Evolutionary conservation across 768 basidiomycete species (phyloP).

Genomic region (Candolleomyces aberdarensis): DNA sequence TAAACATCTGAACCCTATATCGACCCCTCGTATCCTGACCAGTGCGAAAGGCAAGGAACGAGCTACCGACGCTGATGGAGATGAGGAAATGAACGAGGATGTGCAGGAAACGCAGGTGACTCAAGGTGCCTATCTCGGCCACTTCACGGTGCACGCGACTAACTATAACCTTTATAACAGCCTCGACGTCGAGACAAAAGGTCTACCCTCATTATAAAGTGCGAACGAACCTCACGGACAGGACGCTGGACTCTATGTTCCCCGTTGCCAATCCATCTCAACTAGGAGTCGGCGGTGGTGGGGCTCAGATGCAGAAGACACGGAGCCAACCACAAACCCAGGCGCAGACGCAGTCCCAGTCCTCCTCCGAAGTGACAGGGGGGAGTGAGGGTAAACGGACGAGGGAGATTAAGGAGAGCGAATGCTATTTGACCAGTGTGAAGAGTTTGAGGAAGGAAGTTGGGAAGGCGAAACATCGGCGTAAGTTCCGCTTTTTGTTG

Average conservation of each 20-base stretch:
- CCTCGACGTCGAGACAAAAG: constrained; percentile 38
- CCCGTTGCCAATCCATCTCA: constrained; percentile 58
- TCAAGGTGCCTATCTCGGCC: background rate
- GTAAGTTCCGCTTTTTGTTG: constrained; percentile 39
- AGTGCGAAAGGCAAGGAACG: constrained; percentile 38
- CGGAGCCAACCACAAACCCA: background rate
- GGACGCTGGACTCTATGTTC: constrained; percentile 96
- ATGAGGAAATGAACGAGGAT: constrained; percentile 21
- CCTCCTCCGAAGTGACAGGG: constrained; percentile 1
- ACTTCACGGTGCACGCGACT: background rate
- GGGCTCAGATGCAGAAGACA: constrained; percentile 5
- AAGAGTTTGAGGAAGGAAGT: constrained; percentile 57
- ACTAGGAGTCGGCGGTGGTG: background rate
- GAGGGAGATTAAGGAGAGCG: constrained; percentile 67
- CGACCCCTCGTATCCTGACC: constrained; percentile 36
- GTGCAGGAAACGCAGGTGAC: constrained; percentile 12
- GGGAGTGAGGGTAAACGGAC: constrained; percentile 21
- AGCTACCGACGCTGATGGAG: constrained; percentile 20
- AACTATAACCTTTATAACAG: background rate
- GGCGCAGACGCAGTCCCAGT: constrained; percentile 1
- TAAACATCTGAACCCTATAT: constrained; percentile 14
- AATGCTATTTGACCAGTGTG: constrained; percentile 77
- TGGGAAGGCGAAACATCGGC: constrained; percentile 59
- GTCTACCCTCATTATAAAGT: constrained; percentile 85
- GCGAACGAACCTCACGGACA: constrained; percentile 79